Base-by-base conservation (phyloP, 1,139 yeast genomes). In the Kurtzmaniella quercitrusa region DNA sequence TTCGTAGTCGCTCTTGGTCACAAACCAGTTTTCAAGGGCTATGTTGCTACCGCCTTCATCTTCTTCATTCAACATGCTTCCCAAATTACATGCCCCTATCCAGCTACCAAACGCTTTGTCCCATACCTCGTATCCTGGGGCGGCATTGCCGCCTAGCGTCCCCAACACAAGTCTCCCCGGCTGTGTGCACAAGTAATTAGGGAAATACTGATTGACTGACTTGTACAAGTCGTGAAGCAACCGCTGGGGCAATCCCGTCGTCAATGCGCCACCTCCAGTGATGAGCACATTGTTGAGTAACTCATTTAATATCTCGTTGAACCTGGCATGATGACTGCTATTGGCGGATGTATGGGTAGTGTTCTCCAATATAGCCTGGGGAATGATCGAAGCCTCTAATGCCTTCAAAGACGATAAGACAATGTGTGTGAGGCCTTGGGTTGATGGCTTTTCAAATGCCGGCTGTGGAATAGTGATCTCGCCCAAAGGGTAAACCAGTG, bases 31-130 rank as follows among this genome's bases (percentile, higher is more conserved):
- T 50, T 71, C 76, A 50, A 77, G 68, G 39, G 79, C 77, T 43
- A 70, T 68, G 47, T 65, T 66, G 39, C 62, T 64, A 37, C 66
- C 68, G 34, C 73, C 73, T 40, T 75, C 68, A 33, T 68, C 72
- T 37, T 59, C 63, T 12, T 64, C 76, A 47, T 69, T 69, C 51
- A 73, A 59, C 77, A 73, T 73, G 47, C 73, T 70, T 15, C 85
- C 79, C 54, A 82, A 70, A 50, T 80, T 78, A 51, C 82, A 75
- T 2, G 88, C 87, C 37, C 89, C 89, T 33, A 79, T 57, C 89
- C 89, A 82, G 14, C 76, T 71, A 38, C 83, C 77, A 50, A 73
- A 75, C 46, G 68, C 75, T 53, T 81, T 73, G 51, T 82, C 87
- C 73, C 76, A 71, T 15, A 61, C 55, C 41, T 72, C 75, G 45